Evolutionary conservation across 129 eudicot genomes (phyloP).

Genomic region (sunflower (Helianthus annuus)): HanXRQr2.0-SUNRISE NC_035442.2:1005669-1006168

Average conservation of each 20-base stretch:
- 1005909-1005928: constrained; percentile 47
- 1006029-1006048: not conserved
- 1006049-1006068: too few species aligned
- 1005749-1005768: constrained; percentile 73
- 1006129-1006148: not conserved
- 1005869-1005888: constrained; percentile 43
- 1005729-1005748: constrained; percentile 72
- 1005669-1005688: constrained; percentile 63
- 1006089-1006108: not conserved
- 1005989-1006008: constrained; percentile 53
- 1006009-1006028: constrained; percentile 46
- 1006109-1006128: not conserved
- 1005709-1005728: constrained; percentile 79
- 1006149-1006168: not conserved
- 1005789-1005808: constrained; percentile 62
- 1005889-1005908: constrained; percentile 46
- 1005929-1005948: constrained; percentile 23
- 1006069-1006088: not conserved
- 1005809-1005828: constrained; percentile 57
- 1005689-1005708: constrained; percentile 90
- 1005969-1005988: constrained; percentile 23
- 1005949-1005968: constrained; percentile 19
- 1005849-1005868: constrained; percentile 70
- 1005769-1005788: constrained; percentile 65
- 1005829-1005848: constrained; percentile 58